Base-by-base conservation (phyloP, 2,329 filamentous ascomycete species). In the Ophiocordyceps sinensis region DNA sequence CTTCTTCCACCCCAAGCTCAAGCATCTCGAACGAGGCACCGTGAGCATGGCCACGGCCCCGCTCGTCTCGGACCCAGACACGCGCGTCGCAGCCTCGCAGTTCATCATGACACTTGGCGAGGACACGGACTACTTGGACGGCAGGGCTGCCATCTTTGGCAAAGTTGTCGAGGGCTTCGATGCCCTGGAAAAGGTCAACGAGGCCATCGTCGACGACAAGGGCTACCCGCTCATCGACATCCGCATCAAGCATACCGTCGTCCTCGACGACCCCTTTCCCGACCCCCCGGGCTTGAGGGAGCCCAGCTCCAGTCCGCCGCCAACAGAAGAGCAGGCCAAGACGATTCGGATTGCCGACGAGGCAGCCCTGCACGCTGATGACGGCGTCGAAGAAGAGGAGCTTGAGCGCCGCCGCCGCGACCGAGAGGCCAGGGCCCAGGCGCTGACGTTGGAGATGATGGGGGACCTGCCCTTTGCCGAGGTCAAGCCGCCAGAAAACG, bases 41-140 rank as follows among this genome's bases (percentile, higher is more conserved):
- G 88, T 98, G 45, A 95, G 88, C 65, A 94, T 96, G 86, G 91
- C 89, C n/a, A 95, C 89, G 0, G 85, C 79, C 15, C 81, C 84
- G 1, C 77, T 81, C 10, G 66, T 79, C 4, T 71, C 73, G 14
- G 83, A 95, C 53, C 81, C 85, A 3, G 87, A 95, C 51, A 77
- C 79, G 44, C 78, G 87, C 28, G 66, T 94, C 36, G 87, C 87
- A 0, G 87, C 75, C 7, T 94, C 87, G 51, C 89, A 98, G 58
- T 98, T 98, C 58, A 80, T 96, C 53, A 77, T 98, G 45, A 95
- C 89, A 0, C 70, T 95, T 4, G 87, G 85, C 31, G 85, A 94
- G 48, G 80, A 91, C 46, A 79, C 93, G 2, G 88, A 95, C 54
- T 93, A 83, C 55, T 65, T 96, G 28, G 86, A 98, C 56, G 87